Base-by-base conservation (phyloP, 257 asterid genomes). In the Primulina eburnea region DNA sequence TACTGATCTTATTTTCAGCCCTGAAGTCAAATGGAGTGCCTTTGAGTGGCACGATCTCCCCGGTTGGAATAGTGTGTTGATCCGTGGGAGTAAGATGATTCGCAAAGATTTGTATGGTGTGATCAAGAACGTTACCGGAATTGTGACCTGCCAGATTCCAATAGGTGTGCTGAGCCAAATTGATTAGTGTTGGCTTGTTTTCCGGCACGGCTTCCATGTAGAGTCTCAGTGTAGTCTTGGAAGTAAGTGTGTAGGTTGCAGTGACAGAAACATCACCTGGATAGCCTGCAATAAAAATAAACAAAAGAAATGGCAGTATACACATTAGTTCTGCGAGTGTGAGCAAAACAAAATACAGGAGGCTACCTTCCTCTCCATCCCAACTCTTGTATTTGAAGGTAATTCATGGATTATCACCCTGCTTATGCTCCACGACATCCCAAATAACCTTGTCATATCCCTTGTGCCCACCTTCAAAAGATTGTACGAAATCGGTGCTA, bases 401-500 rank as follows among this genome's bases (percentile, higher is more conserved):
- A 58, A 94, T 86, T 26, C 97, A 94, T 70, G 99, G 97, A 65
- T 79, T 80, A 68, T 86, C 90, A 8, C 94, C 98, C 80, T 86
- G 84, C 74, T 82, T 88, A 43, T 92, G 73, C 34, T 88, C 95
- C 52, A 83, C 89, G 73, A 94, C 95, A 59, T 92, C 96, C 99
- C 99, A 91, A 70, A 91, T 79, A 76, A 92, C 95, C 86, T 94
- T 94, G 92, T 94, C 99, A 52, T 70, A 94, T 62, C 99, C 98
- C 89, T 88, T 89, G 62, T 83, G 84, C 34, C 99, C 99, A 60
- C 99, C 99, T 94, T 76, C 78, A 79, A 28, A 77, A 74, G 30
- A 32, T 18, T 50, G 43, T 50, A 34, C 32, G 16, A 34, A 65
- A 52, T 59, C 29, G 6, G 24, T 16, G 56, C 16, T 50, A 50